Base-by-base conservation (phyloP, 192 early-diverging fungal species). In the Umbelopsis isabellina region DNA sequence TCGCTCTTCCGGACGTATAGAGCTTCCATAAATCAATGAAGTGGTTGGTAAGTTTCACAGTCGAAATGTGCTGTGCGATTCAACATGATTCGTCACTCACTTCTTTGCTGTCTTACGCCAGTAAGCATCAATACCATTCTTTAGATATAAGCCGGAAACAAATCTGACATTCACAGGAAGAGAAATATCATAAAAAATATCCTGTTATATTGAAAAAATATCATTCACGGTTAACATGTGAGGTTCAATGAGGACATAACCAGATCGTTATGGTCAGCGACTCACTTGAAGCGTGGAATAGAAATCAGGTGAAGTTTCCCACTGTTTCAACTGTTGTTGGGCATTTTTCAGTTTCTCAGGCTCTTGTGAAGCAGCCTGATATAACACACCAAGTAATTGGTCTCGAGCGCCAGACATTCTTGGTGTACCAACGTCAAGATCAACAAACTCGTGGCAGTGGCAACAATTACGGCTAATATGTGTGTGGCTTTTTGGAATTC, bases 101-200 rank as follows among this genome's bases (percentile, higher is more conserved):
- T 88, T 85, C 78, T 79, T 80, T 3, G 89, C 89, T 13, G 90
- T 84, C 70, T 87, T 91, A 64, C 92, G 86, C 96, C 96, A 98
- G 75, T 92, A 95, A 67, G 88, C 89, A 74, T 96, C 93, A 37
- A 98, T 87, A 5, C 93, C 92, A 78, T 96, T 98, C 80, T 98
- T 98, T 51, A 98, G 77, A 64, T 84, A 89, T 55, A 96, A 89
- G 45, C 88, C 86, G 13, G 92, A 89, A 50, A 95, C 83, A 70
- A 86, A 91, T 46, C 96, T 84, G 20, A 92, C 75, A 53, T 87
- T 83, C 53, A 79, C 79, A 16, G 90, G 85, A 22, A 94, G 51
- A 12, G 84, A 76, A n/a, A 71, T 73, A 68, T 95, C 91, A 13
- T 85, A 87, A 37, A 91, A 92, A 49, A 97, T 88, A 46, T 91